Evolutionary conservation across 2,329 filamentous ascomycete genomes (phyloP), one percentile per base, ranked within the genome.

Genomic region (Trichoderma sp.): DNA sequence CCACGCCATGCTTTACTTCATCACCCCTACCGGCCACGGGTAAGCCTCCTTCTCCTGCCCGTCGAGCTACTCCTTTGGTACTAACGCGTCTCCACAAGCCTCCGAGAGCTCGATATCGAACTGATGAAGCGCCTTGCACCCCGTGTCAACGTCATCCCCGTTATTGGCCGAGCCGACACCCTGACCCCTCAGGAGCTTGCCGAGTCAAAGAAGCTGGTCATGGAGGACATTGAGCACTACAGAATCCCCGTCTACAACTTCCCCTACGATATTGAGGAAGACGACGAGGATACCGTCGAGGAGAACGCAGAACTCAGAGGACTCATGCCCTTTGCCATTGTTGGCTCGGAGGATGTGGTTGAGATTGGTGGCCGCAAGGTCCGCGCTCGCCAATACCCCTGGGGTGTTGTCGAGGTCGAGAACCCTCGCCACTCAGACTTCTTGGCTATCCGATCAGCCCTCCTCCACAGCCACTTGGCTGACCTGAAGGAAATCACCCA

Each of bases 201-300:
- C 76, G 96, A 99, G 85, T 98, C 95, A 77, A 99, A 99, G 91
- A 99, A 98, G 88, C 90, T 99, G 74, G 95, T 99, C 80, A 99
- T 99, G 96, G 96, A 99, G 87, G 96, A 99, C 82, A 99, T 99
- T 78, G 96, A 99, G 85, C 96, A 99, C 85, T 99, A 99, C 87
- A 93, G 96, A 81, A 99, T 99, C 78, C 96, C 96, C 61, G 95
- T 99, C 76, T 99, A 99, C 90, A 99, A 99, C 89, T 99, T 99
- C 88, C 96, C 96, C 64, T 99, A 99, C 86, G 96, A 99, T 78
- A 97, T 99, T 73, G 96, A 99, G 84, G 96, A 99, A 87, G 96
- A 99, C 78, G 96, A 99, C 76, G 96, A 99, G 85, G 96, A 99
- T 80, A 99, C 96, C 1, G 95, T 99, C 23, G 96, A 99, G 85